Evolutionary conservation across 2,329 filamentous ascomycete genomes (phyloP).

Genomic region (Colletotrichum australisinense): DNA sequence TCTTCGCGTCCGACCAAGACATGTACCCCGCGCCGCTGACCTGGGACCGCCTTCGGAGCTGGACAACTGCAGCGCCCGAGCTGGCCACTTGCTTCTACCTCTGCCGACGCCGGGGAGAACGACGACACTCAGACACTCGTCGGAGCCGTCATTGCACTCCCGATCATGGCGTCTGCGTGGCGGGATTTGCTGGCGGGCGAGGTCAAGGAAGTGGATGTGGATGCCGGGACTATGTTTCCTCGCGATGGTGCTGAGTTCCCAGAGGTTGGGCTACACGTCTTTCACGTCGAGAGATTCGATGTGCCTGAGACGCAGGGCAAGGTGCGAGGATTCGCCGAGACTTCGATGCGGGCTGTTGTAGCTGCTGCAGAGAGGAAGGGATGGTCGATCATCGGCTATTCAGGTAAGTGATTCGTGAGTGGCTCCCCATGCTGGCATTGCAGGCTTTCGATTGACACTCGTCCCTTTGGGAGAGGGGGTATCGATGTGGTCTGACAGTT

Average conservation of each 20-base stretch:
- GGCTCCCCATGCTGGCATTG: not conserved
- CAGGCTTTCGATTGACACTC: not conserved
- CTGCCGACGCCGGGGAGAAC: not conserved
- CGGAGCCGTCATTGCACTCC: conserved; percentile 47
- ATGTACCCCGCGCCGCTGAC: conserved; percentile 50
- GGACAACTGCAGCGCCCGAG: conserved; percentile 42
- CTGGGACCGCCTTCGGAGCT: conserved; percentile 42
- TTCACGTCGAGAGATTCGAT: conserved; percentile 47
- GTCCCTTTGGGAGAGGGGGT: not conserved
- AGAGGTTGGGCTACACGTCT: conserved; percentile 48
- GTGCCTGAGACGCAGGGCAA: not conserved
- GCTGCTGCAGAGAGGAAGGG: conserved; percentile 9
- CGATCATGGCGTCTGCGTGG: conserved; percentile 42
- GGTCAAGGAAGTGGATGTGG: conserved; percentile 44
- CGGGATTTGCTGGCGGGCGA: conserved; percentile 42
- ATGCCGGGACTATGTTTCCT: conserved; percentile 41
- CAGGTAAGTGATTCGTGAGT: conserved; percentile 39
- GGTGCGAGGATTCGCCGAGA: conserved; percentile 37
- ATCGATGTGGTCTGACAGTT: not conserved
- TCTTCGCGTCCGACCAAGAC: conserved; percentile 45
- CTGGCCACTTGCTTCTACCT: conserved; percentile 41
- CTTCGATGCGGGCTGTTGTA: conserved; percentile 10
- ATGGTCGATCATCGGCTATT: conserved; percentile 43
- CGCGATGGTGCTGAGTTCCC: not conserved
- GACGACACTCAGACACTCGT: not conserved